These are phyloP conservation scores for Farysia itapuensis DNA, from an alignment of 1,284 basidiomycete species.

Conservation along the genomic window DNA sequence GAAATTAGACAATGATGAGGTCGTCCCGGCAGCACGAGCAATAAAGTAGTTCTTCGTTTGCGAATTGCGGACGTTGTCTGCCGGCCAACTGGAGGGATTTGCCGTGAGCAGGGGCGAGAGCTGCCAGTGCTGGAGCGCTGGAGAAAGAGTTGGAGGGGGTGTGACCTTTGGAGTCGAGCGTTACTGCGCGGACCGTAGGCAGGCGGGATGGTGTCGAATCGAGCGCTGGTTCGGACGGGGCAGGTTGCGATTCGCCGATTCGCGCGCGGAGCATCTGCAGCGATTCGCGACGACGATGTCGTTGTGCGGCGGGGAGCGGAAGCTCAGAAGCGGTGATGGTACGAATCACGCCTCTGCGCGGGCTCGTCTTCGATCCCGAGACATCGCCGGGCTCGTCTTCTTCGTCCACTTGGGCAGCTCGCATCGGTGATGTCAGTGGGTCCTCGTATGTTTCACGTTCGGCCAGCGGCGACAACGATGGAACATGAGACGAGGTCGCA, in stretches of 20 bases:
- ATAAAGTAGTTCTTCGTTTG: conserved; percentile 35
- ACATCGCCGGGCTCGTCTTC: too few relatives aligned
- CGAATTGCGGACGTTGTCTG: conserved; percentile 18
- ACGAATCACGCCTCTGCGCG: conserved; percentile 25
- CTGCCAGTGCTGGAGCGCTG: background rate
- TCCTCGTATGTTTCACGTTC: conserved; percentile 19
- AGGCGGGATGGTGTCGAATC: background rate
- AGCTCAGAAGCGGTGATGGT: conserved; percentile 22
- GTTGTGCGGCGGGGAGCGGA: conserved; percentile 18
- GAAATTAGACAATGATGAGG: conserved; percentile 38
- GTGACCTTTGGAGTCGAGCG: conserved; percentile 16
- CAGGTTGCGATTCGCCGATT: conserved; percentile 3
- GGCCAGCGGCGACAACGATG: conserved; percentile 22
- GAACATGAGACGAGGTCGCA: conserved; percentile 22
- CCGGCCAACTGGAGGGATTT: conserved; percentile 1
- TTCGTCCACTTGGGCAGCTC: too few relatives aligned
- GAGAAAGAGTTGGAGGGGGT: conserved; percentile 14
- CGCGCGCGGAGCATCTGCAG: conserved; percentile 36
- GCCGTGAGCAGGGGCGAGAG: conserved; percentile 2
- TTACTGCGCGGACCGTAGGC: conserved; percentile 6
- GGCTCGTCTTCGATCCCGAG: background rate
- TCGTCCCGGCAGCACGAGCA: conserved; percentile 37
- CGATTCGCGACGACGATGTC: conserved; percentile 19
- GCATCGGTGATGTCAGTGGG: background rate
- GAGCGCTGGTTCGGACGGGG: background rate